Base-by-base conservation (phyloP, 202 grass and related monocot genomes). In the Elaeis oleifera region DNA sequence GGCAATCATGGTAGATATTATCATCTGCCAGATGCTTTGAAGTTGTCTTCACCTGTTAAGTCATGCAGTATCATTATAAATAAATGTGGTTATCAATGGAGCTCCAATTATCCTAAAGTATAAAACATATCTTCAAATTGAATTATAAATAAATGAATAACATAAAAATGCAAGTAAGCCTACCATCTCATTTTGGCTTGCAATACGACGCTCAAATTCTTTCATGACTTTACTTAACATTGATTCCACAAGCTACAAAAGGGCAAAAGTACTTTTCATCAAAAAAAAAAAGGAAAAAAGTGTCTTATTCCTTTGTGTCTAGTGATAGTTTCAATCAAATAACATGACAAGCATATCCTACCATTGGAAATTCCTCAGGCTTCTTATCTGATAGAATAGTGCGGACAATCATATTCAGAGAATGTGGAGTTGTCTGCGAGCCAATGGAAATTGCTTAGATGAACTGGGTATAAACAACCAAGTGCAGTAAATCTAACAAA, bases 321-420 rank as follows among this genome's bases (percentile, higher is more conserved):
- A 44, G 36, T 44, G 49, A 67, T 27, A 20, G 36, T 64, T 22
- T 23, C 27, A 75, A 67, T 29, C 31, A 21, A 58, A 60, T 4
- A 3, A 2, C 36, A 44, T 44, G 28, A 62, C 54, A 48, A 71
- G 36, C 5, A 39, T 16, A 64, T 6, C 1, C 71, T 50, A 97
- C 92, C 69, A 49, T 70, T 21, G 88, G 92, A 67, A 97, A 23
- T 80, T 97, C 87, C 69, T 97, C 92, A 32, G 84, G 82, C 74
- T 86, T 97, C 72, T 89, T 97, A 68, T 88, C 88, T 29, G 82
- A 77, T 21, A 97, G 58, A 75, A 91, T 71, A 3, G 71, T 81
- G 57, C 67, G 81, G 51, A 97, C 71, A 67, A 97, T 61, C 77
- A 89, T 86, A 31, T 60, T 72, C 55, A 97, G 67, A 29, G 87